Conservation (phyloP, 169 alveolate genomes). For the Babesia ovata region DNA sequence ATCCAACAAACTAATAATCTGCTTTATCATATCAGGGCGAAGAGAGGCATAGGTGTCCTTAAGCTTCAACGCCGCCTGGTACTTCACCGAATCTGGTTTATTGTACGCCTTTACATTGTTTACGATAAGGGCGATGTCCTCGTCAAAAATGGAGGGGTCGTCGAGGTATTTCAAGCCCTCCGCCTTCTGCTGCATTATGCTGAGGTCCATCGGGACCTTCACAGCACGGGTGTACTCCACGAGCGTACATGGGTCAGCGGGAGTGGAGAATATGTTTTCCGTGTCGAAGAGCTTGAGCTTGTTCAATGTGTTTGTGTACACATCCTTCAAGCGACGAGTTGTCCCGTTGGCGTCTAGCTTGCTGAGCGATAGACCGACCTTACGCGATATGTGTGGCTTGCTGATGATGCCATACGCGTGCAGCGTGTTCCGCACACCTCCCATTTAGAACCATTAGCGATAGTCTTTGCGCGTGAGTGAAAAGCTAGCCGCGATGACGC, state of each 20-base stretch:
- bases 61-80: slow-evolving; percentile 40
- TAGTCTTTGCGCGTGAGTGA: too few species aligned
- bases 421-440: too few species aligned
- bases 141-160: slow-evolving; percentile 81
- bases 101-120: slow-evolving; percentile 88
- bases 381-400: too few species aligned
- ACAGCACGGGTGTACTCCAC: slow-evolving; percentile 91
- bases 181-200: slow-evolving; percentile 82
- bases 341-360: neutral
- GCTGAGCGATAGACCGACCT: neutral
- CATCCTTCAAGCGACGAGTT: neutral
- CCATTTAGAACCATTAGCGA: too few species aligned
- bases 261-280: slow-evolving; percentile 83
- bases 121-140: slow-evolving; percentile 86
- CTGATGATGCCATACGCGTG: too few species aligned
- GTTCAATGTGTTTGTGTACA: slow-evolving; percentile 65
- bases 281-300: slow-evolving; percentile 76
- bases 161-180: slow-evolving; percentile 79
- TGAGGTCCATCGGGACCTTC: slow-evolving; percentile 91
- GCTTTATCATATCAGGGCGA: slow-evolving; percentile 36
- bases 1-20: slow-evolving; percentile 2
- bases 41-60: slow-evolving; percentile 25
- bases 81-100: slow-evolving; percentile 78
- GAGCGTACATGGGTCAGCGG: slow-evolving; percentile 87
- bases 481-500: too few species aligned